Evolutionary conservation across 2,329 filamentous ascomycete species (phyloP), one percentile per base, ranked within the genome.

Genomic region (Gnomoniopsis sp.): DNA sequence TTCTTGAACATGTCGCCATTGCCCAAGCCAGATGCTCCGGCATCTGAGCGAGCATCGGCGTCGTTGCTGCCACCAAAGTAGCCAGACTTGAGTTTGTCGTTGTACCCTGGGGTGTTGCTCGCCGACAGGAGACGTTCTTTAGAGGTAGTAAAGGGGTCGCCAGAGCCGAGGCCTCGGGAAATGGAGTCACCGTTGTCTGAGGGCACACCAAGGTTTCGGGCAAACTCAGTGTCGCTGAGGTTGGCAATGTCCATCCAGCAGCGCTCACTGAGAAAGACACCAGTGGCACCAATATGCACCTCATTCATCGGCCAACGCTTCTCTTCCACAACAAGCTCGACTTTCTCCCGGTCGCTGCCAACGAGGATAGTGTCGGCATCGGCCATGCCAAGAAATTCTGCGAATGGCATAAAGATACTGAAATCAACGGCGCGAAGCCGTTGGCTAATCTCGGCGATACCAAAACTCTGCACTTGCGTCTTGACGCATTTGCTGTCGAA

Each of bases 401-500:
- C 91, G 69, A 98, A 99, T 0, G 95, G 95, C 64, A 99, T 77
- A 78, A 99, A 99, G 38, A 98, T 77, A 70, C 90, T 96, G 77
- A 97, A 98, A 72, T 99, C 95, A 0, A 93, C 93, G 57, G 93
- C 93, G 52, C 93, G 86, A 43, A 99, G 81, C 21, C 95, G 85
- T 70, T 97, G 93, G 70, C 93, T 96, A 72, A 99, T 97, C 71
- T 99, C 95, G 1, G 93, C 93, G 68, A 99, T 96, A 34, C 95
- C 95, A 65, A 98, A 91, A 0, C 92, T 96, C 70, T 98, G 93
- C 1, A 99, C 84, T 71, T 99, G 95, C 12, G 90, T 90, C 3
- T 95, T 88, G 22, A 99, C 95, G 71, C 95, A 99, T 74, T 98
- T 98, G 82, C 92, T 97, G 73, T 99, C 95, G 67, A 98, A 99